Conservation (phyloP, 768 basidiomycete genomes). For the Boletus edulis region DNA sequence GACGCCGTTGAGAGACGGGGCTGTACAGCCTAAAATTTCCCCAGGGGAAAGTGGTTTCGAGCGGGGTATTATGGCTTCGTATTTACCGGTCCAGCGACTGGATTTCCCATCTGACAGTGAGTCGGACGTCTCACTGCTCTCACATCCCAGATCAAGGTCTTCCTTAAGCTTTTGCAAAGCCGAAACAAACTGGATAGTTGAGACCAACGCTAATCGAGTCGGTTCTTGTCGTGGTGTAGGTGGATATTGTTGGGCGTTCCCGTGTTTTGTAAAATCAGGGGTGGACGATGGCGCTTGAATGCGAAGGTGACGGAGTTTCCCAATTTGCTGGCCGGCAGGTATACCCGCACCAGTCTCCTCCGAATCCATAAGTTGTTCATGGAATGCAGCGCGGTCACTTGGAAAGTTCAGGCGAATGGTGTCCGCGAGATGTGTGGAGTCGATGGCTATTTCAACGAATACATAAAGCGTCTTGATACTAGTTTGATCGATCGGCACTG, state of each 20-base stretch:
- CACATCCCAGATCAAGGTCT: constrained; percentile 53
- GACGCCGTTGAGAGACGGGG: constrained; percentile 72
- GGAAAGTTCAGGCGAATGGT: constrained; percentile 92
- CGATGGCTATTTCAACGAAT: constrained; percentile 96
- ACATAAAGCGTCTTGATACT: constrained; percentile 94
- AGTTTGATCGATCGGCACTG: constrained; percentile 95
- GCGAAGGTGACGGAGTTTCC: constrained; percentile 45
- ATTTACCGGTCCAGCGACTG: constrained; percentile 55
- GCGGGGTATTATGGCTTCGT: constrained; percentile 75
- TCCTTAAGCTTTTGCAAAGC: constrained; percentile 86
- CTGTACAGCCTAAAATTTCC: constrained; percentile 96
- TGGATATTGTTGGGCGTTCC: constrained; percentile 13
- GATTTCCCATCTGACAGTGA: constrained; percentile 4
- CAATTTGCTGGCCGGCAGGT: constrained; percentile 44
- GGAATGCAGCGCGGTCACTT: constrained; percentile 64
- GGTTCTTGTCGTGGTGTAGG: constrained; percentile 22
- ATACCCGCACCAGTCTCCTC: constrained; percentile 49
- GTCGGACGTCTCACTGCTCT: neutral
- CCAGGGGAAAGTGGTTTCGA: constrained; percentile 94
- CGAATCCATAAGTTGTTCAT: constrained; percentile 56
- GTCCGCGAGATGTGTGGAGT: constrained; percentile 76
- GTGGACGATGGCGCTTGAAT: constrained; percentile 47
- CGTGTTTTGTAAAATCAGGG: neutral
- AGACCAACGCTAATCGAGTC: constrained; percentile 87
- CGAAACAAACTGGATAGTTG: constrained; percentile 96